These are phyloP conservation scores for Erigeron canadensis DNA, from an alignment of 129 eudicot species.

Conservation along the genomic window DNA sequence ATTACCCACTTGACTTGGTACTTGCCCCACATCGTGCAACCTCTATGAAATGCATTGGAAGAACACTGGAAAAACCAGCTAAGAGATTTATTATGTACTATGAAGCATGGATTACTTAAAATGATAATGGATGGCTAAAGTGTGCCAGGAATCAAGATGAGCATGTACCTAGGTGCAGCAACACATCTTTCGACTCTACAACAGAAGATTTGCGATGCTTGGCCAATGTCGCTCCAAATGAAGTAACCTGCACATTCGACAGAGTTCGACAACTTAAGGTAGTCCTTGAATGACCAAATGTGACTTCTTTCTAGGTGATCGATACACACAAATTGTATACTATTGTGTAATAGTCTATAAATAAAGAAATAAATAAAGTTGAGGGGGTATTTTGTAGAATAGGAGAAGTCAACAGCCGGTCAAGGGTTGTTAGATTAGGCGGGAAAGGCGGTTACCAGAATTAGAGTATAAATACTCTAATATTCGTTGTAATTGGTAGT, in stretches of 20 bases:
- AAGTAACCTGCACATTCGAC: slow-evolving; percentile 57
- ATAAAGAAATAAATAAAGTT: no score
- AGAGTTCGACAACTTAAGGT: neutral
- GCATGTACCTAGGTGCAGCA: slow-evolving; percentile 80
- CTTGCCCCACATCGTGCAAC: neutral
- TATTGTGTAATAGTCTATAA: no score
- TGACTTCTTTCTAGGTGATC: no score
- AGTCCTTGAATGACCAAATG: no score
- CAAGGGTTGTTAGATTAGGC: no score
- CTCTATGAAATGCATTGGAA: neutral
- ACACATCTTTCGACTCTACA: slow-evolving; percentile 84
- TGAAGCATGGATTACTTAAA: neutral
- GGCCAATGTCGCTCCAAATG: slow-evolving; percentile 81
- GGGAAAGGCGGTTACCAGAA: no score
- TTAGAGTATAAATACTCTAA: no score
- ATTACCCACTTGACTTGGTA: neutral
- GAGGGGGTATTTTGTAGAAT: no score
- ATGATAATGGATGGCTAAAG: neutral
- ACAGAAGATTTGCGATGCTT: slow-evolving; percentile 90
- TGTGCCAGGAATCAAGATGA: neutral
- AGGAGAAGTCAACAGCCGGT: no score
- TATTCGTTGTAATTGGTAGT: no score
- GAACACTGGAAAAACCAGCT: neutral
- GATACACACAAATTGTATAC: no score
- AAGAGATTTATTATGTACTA: neutral